phyloP scores from a whole-genome alignment of 2,329 filamentous ascomycete genomes.

The Colletotrichum kahawae region DNA sequence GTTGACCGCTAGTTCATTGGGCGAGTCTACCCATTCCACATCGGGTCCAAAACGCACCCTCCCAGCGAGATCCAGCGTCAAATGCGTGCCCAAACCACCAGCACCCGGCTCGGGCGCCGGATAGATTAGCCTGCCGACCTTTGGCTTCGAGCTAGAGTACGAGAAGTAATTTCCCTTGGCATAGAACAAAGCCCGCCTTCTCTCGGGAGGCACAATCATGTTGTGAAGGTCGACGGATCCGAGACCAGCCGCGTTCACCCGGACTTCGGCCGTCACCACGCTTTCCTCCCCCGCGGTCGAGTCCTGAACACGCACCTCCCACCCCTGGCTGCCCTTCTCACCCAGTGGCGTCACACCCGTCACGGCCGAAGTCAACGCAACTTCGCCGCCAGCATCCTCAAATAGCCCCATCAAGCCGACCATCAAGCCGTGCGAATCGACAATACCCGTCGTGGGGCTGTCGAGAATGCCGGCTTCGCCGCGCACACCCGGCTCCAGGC shows the following conservation, averaged over 20 bases:
- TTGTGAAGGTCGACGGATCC: slow-evolving; percentile 80
- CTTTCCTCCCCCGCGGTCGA: slow-evolving; percentile 49
- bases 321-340: slow-evolving; percentile 62
- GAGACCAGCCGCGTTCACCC: slow-evolving; percentile 88
- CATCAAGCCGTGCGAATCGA: slow-evolving; percentile 90
- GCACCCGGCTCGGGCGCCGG: slow-evolving; percentile 83
- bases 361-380: slow-evolving; percentile 73
- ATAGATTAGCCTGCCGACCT: slow-evolving; percentile 78
- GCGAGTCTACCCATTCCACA: slow-evolving; percentile 85
- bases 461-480: slow-evolving; percentile 80
- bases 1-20: slow-evolving; percentile 73
- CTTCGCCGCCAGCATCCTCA: slow-evolving; percentile 76
- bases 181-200: slow-evolving; percentile 71
- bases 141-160: slow-evolving; percentile 70
- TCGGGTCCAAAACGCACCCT: slow-evolving; percentile 92
- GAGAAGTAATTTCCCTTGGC: slow-evolving; percentile 97
- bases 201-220: slow-evolving; percentile 69
- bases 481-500: slow-evolving; percentile 76
- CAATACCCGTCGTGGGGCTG: slow-evolving; percentile 84
- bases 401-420: slow-evolving; percentile 77
- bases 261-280: slow-evolving; percentile 73
- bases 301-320: slow-evolving; percentile 67
- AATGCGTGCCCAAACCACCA: slow-evolving; percentile 87
- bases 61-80: slow-evolving; percentile 87
- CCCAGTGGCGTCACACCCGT: slow-evolving; percentile 58